Conservation (phyloP, 805 yeast species). For the Grigorovia yakushimaensis region DNA sequence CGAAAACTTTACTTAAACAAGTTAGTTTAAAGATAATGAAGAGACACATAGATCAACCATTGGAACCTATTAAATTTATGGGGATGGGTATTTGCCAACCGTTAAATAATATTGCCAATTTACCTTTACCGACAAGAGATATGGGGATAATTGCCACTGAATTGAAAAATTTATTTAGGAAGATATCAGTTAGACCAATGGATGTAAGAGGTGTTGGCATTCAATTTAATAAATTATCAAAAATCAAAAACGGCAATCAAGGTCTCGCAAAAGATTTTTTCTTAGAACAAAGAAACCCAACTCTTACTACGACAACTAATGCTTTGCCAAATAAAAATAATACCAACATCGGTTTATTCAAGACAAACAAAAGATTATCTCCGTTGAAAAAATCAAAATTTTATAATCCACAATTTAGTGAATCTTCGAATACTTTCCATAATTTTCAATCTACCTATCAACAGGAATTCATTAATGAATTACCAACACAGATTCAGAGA, state of each 20-base stretch:
- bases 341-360: not conserved
- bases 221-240: slow-evolving; percentile 51
- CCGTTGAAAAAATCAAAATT: slow-evolving; percentile 2
- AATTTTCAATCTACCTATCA: slow-evolving; percentile 28
- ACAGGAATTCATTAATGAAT: slow-evolving; percentile 49
- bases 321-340: not conserved
- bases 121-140: slow-evolving; percentile 56
- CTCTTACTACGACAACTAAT: not conserved
- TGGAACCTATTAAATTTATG: slow-evolving; percentile 64
- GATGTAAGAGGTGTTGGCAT: slow-evolving; percentile 77
- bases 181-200: slow-evolving; percentile 47
- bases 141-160: slow-evolving; percentile 53
- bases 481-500: slow-evolving; percentile 56
- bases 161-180: slow-evolving; percentile 44
- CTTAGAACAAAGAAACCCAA: not conserved
- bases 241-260: slow-evolving; percentile 26
- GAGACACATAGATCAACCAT: slow-evolving; percentile 57
- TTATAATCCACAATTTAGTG: not conserved
- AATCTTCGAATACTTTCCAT: not conserved
- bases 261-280: slow-evolving; percentile 23
- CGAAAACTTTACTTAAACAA: slow-evolving; percentile 36
- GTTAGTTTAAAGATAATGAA: slow-evolving; percentile 57
- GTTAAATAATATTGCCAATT: slow-evolving; percentile 43
- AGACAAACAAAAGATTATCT: not conserved
- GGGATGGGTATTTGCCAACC: slow-evolving; percentile 81